Conservation (phyloP, 1,139 yeast genomes). For the Ogataea hybrid region DNA sequence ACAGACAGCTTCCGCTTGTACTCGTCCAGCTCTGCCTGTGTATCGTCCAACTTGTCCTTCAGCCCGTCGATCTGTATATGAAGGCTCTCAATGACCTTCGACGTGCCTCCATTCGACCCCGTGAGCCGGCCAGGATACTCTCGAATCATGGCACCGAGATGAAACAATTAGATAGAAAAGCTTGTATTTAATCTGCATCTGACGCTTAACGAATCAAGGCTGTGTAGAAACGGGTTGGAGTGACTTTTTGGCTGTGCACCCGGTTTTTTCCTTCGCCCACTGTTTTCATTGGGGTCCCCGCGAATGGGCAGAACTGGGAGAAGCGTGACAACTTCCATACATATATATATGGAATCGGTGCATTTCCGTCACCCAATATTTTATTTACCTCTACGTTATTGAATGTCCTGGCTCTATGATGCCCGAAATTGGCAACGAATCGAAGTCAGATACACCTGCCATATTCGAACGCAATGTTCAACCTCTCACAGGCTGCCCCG, state of each 20-base stretch:
- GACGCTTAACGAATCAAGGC: no score
- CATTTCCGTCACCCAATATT: background rate
- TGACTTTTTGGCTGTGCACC: slow-evolving; percentile 4
- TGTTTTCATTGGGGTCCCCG: slow-evolving; percentile 4
- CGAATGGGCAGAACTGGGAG: slow-evolving; percentile 1
- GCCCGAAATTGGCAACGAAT: background rate
- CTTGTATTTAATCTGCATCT: no score
- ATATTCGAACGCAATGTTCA: slow-evolving; percentile 15
- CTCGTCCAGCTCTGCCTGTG: slow-evolving; percentile 51
- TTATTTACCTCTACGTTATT: background rate
- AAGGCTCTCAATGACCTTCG: slow-evolving; percentile 31
- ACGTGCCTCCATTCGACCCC: slow-evolving; percentile 20
- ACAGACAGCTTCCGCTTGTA: slow-evolving; percentile 49
- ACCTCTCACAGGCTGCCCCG: slow-evolving; percentile 7
- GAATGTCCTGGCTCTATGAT: background rate
- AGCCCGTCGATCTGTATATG: slow-evolving; percentile 31
- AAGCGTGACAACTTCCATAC: slow-evolving; percentile 10
- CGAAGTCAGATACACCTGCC: background rate
- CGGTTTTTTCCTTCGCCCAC: background rate
- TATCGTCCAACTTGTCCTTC: slow-evolving; percentile 33
- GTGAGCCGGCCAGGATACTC: background rate
- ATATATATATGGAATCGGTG: slow-evolving; percentile 4
- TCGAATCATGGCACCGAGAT: background rate
- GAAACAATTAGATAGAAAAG: no score
- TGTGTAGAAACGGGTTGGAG: no score